phyloP scores from a whole-genome alignment of 371 early-diverging fungal genomes.

The Circinella umbellata region DNA sequence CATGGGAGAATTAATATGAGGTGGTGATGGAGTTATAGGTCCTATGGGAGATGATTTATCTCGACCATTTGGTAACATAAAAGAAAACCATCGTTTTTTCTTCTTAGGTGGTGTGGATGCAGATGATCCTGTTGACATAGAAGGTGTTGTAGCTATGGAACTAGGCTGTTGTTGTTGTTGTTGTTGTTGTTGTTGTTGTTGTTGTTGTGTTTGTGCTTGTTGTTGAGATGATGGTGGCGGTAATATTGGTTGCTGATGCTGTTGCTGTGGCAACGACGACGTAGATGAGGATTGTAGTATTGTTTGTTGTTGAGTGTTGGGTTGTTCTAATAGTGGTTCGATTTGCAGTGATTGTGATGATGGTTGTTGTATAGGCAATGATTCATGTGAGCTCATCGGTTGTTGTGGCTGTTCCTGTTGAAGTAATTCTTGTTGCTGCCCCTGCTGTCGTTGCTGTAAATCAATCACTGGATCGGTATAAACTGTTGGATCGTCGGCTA shows the following conservation, averaged over 20 bases:
- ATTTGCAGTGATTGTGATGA: neutral
- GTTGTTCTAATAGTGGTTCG: too few species aligned
- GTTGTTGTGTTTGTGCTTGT: slow-evolving; percentile 3
- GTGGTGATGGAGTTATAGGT: neutral
- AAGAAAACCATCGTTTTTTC: slow-evolving; percentile 5
- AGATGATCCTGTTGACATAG: slow-evolving; percentile 11
- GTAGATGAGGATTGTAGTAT: too few species aligned
- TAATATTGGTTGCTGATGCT: neutral
- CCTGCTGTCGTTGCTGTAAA: neutral
- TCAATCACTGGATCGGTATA: neutral
- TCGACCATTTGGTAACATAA: neutral
- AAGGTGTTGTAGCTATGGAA: slow-evolving; percentile 10
- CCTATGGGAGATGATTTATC: neutral
- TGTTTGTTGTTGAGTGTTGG: too few species aligned
- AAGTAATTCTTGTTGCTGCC: neutral
- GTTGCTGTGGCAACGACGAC: neutral
- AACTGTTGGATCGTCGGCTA: slow-evolving; percentile 1
- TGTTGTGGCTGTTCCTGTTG: neutral
- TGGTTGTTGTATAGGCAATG: neutral
- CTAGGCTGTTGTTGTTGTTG: neutral
- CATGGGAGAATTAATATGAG: neutral
- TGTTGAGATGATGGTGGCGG: too few species aligned
- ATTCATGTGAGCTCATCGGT: neutral
- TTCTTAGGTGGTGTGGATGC: slow-evolving; percentile 12
- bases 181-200: neutral